These are phyloP conservation scores for Fulvia fulva DNA, from an alignment of 2,329 filamentous ascomycete genomes.

Conservation along the genomic window DNA sequence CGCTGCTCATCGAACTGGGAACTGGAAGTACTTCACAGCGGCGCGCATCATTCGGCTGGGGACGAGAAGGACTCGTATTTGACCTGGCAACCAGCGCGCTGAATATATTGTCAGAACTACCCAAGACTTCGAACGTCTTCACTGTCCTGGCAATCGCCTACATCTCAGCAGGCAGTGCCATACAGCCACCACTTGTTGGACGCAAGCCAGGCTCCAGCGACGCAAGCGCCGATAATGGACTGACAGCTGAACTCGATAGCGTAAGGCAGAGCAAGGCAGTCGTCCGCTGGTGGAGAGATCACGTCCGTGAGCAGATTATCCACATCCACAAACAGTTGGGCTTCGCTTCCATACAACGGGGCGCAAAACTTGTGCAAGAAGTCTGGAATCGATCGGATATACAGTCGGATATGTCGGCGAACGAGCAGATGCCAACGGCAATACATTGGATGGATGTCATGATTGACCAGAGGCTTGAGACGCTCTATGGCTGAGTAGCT, in stretches of 20 bases:
- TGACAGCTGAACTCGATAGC: slow-evolving; percentile 2
- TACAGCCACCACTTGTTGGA: background rate
- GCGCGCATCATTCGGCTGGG: no score
- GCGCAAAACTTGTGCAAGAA: slow-evolving; percentile 11
- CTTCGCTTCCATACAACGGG: slow-evolving; percentile 7
- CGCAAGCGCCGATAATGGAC: background rate
- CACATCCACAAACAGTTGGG: slow-evolving; percentile 8
- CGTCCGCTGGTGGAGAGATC: slow-evolving; percentile 5
- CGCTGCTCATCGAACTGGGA: no score
- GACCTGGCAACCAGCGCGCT: no score
- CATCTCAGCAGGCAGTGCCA: slow-evolving; percentile 10
- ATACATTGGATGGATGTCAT: slow-evolving; percentile 21
- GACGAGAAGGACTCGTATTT: no score
- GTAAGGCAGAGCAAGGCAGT: slow-evolving; percentile 1
- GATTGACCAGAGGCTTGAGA: slow-evolving; percentile 13
- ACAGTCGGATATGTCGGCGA: slow-evolving; percentile 1
- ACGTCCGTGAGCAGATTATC: slow-evolving; percentile 8
- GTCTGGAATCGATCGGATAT: slow-evolving; percentile 15
- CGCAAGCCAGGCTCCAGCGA: background rate
- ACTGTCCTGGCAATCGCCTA: slow-evolving; percentile 12
- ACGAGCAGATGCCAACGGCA: background rate
- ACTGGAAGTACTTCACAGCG: no score
- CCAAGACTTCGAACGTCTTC: slow-evolving; percentile 7
- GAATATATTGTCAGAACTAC: no score
- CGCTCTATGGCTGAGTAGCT: slow-evolving; percentile 13